Base-by-base conservation (phyloP, 2,329 filamentous ascomycete species). In the Beauveria sp. region DNA sequence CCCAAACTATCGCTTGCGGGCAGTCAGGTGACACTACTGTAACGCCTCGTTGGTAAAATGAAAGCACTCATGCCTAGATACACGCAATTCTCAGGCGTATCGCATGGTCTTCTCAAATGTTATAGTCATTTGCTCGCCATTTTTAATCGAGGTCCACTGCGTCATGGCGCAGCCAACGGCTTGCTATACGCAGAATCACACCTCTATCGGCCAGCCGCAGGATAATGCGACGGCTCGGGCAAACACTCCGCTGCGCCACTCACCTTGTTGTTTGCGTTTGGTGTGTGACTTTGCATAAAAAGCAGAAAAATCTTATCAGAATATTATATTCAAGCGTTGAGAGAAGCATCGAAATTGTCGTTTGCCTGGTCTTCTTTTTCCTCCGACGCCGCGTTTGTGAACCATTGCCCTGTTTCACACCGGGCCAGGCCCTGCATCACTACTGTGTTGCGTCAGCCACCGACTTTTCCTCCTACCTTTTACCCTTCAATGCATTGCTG, bases 21-120 rank as follows among this genome's bases (percentile, higher is more conserved):
- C 14, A 48, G 61, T 62, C 61, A 62, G 61, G 61, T 62, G 61
- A 62, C 61, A 57, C 61, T 20, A 12, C 28, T 55, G 43, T 50
- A 55, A 6, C 18, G 43, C 20, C 50, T 40, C 28, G 22, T 28
- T 43, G 14, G 34, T 38, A 38, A 16, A 38, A 16, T 38, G 14
- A 38, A 38, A 34, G 31, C 31, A 14, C 31, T 38, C 16, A 16
- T 38, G 34, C 14, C 12, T 38, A 38, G 14, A 38, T 38, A 38
- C 34, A 16, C 34, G 34, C 34, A 38, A 38, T 38, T 38, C 5
- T 1, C 14, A 38, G 34, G 14, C 34, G 14, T 38, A 38, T 38
- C 34, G 16, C 34, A 38, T 38, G 34, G 14, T 38, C 34, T 38
- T 38, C 16, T 6, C 12, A 38, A 16, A 6, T 14, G 34, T 38